Evolutionary conservation across 1,284 basidiomycete genomes (phyloP).

Genomic region (Binderoboletus segoi): DNA sequence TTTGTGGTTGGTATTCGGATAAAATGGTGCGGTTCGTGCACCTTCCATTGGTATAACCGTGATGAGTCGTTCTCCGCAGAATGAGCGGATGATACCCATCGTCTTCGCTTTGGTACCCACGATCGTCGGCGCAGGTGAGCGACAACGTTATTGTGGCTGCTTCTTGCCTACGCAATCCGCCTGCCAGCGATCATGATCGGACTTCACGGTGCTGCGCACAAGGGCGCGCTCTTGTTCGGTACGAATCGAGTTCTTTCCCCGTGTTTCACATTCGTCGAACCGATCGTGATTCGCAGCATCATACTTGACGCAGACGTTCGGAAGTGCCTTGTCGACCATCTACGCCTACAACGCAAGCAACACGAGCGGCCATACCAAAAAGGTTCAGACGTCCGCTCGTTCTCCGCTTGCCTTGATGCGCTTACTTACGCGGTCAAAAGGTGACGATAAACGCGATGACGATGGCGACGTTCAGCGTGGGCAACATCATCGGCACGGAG

Average conservation of each 20-base stretch:
- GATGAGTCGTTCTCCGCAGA: conserved; percentile 34
- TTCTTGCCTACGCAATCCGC: background rate
- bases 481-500: conserved; percentile 37
- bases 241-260: conserved; percentile 9
- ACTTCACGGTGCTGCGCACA: conserved; percentile 49
- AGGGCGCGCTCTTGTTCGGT: conserved; percentile 64
- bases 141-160: background rate
- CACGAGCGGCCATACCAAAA: conserved; percentile 69
- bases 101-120: conserved; percentile 63
- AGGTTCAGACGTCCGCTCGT: conserved; percentile 36
- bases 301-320: conserved; percentile 62
- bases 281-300: conserved; percentile 38
- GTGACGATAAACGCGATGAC: conserved; percentile 38
- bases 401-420: background rate
- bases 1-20: conserved; percentile 68
- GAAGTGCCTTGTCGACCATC: conserved; percentile 59
- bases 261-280: background rate
- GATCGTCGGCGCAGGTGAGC: conserved; percentile 55
- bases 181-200: conserved; percentile 57
- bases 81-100: conserved; percentile 66
- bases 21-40: conserved; percentile 44
- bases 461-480: conserved; percentile 31
- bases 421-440: conserved; percentile 14
- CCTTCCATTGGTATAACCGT: background rate
- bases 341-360: conserved; percentile 72